phyloP scores from a whole-genome alignment of 768 basidiomycete species.

The Candolleomyces eurysporus region DNA sequence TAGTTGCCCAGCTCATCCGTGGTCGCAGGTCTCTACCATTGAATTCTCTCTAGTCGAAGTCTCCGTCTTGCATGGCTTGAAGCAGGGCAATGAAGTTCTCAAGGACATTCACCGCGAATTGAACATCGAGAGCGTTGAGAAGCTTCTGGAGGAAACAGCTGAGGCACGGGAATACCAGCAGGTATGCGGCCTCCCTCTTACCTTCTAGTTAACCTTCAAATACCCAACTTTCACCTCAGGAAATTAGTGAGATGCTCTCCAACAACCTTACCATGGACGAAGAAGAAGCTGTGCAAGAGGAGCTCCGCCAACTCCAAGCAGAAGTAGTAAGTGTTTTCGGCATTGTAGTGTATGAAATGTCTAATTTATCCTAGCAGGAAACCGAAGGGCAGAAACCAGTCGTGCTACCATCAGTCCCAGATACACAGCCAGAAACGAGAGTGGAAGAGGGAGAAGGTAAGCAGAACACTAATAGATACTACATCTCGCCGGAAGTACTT shows the following conservation, averaged over 20 bases:
- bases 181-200: constrained; percentile 35
- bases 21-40: constrained; percentile 82
- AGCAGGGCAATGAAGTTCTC: constrained; percentile 91
- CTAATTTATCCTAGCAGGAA: constrained; percentile 23
- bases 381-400: constrained; percentile 28
- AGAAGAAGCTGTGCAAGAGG: constrained; percentile 89
- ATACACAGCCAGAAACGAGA: constrained; percentile 32
- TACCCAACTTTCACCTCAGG: constrained; percentile 45
- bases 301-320: constrained; percentile 67
- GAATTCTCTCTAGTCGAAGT: constrained; percentile 95
- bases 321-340: constrained; percentile 47
- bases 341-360: neutral
- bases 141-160: constrained; percentile 85
- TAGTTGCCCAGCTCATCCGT: neutral
- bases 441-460: constrained; percentile 29
- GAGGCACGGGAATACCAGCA: constrained; percentile 92
- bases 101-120: constrained; percentile 94
- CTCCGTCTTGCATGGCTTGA: constrained; percentile 87
- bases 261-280: constrained; percentile 84
- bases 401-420: constrained; percentile 56
- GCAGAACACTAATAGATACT: neutral
- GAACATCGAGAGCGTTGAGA: constrained; percentile 91
- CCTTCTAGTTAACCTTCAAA: no score
- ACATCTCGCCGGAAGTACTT: neutral
- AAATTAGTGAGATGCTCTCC: constrained; percentile 85